Percentiles rank a stretch among this genome's conserved stretches.
These are phyloP conservation scores for Hymenoscyphus albidus DNA, from an alignment of 2,329 filamentous ascomycete genomes.

Conservation along the genomic window DNA sequence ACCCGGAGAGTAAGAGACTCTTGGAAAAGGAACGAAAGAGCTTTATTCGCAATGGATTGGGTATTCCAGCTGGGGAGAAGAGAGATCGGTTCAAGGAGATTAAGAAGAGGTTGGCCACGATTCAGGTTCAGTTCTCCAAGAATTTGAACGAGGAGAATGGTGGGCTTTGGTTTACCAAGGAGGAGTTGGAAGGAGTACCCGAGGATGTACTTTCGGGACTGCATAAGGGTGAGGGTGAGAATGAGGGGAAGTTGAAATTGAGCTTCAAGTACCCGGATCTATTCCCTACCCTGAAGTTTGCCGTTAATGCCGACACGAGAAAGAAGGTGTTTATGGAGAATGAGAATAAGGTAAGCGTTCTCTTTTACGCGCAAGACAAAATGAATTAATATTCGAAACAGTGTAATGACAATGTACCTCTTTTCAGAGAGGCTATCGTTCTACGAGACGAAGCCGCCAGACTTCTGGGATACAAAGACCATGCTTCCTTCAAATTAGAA, in stretches of 20 bases:
- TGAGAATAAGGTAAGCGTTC: slow-evolving; percentile 64
- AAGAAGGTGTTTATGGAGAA: slow-evolving; percentile 68
- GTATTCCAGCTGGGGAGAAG: slow-evolving; percentile 64
- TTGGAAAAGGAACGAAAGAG: slow-evolving; percentile 74
- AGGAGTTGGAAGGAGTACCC: slow-evolving; percentile 73
- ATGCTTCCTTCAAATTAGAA: slow-evolving; percentile 72
- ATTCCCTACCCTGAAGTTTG: slow-evolving; percentile 75
- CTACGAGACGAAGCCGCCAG: slow-evolving; percentile 76
- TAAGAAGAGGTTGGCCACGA: slow-evolving; percentile 72
- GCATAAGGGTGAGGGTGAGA: slow-evolving; percentile 68
- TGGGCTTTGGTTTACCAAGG: slow-evolving; percentile 71
- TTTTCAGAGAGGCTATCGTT: slow-evolving; percentile 71
- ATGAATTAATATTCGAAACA: slow-evolving; percentile 20
- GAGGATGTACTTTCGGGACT: slow-evolving; percentile 62
- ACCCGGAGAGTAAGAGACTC: slow-evolving; percentile 66
- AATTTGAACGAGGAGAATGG: slow-evolving; percentile 79
- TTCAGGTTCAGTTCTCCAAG: slow-evolving; percentile 73
- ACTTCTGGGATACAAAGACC: slow-evolving; percentile 71
- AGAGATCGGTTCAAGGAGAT: slow-evolving; percentile 82
- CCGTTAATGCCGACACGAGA: slow-evolving; percentile 64
- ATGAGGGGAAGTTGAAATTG: slow-evolving; percentile 70
- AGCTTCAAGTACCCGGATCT: slow-evolving; percentile 83
- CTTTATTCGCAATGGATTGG: slow-evolving; percentile 73
- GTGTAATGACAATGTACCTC: slow-evolving; percentile 65
- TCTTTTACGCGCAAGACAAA: slow-evolving; percentile 4